Base-by-base conservation (phyloP, 2,329 filamentous ascomycete species). In the Colletotrichum spinosum region DNA sequence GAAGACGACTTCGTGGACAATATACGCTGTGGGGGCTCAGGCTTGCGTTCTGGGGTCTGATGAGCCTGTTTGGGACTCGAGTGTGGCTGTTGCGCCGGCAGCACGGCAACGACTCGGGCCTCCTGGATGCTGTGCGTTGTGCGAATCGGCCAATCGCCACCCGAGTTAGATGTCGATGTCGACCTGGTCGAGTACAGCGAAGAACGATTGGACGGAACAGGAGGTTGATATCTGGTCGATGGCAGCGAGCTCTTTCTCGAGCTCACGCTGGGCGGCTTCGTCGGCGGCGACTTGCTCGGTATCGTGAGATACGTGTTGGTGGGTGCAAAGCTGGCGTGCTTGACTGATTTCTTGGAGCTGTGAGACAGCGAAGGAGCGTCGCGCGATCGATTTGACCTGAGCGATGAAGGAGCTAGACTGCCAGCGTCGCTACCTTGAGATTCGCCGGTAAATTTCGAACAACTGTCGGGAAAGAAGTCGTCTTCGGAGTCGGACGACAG, bases 401-500 rank as follows among this genome's bases (percentile, higher is more conserved):
- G 45, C 46, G 60, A 67, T 33, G 51, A 64, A 11, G 62, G 59
- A 35, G 57, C 51, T 13, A 62, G 37, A 6, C 51, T 65, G 12
- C 67, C 52, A 5, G 60, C 51, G n/a, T 65, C 62, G 37, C 62
- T 65, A 45, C 67, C 64, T 9, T 55, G 58, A 15, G 58, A 60
- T 11, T 53, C 55, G 7, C 65, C 67, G 10, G 73, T 70, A 2
- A 70, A 70, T 55, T 70, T 74, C 2, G 76, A 73, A 2, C 72
- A 71, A 2, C 74, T 69, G 9, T 77, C 77, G 7, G 71, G 71
- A 15, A 70, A 72, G 34, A 76, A 79, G 35, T 83, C 81, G 6
- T 84, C 84, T 61, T 88, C 86, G 0, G 85, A 87, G 66, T 88
- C 85, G 0, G 86, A 87, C 2, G 85, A 87, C 1, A 88, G 78